These are phyloP conservation scores for Castanea crenata DNA, from an alignment of 306 rosid genomes.

Conservation along the genomic window DNA sequence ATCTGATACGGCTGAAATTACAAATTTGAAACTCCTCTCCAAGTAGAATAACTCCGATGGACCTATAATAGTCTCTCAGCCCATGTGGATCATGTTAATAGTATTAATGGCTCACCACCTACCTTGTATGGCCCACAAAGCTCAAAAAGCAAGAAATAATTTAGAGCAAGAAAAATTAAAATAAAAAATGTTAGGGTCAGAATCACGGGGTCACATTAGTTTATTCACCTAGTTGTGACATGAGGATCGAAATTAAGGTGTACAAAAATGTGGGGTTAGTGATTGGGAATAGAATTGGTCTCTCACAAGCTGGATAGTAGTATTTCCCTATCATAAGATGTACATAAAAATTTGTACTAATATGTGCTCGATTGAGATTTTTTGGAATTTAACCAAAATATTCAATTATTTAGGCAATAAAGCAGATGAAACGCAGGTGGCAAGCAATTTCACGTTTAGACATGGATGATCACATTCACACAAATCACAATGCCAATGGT, in stretches of 20 bases:
- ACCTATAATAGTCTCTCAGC: too few relatives aligned
- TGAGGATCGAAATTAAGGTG: background rate
- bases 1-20: too few relatives aligned
- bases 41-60: too few relatives aligned
- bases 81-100: too few relatives aligned
- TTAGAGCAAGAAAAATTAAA: too few relatives aligned
- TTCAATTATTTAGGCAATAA: slow-evolving; percentile 34
- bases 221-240: background rate
- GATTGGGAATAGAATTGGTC: background rate
- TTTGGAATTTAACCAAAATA: slow-evolving; percentile 11
- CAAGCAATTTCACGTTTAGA: slow-evolving; percentile 29
- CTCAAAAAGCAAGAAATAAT: background rate
- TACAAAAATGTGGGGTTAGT: background rate
- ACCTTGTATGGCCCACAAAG: too few relatives aligned
- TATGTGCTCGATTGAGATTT: too few relatives aligned
- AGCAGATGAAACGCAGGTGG: slow-evolving; percentile 34
- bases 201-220: background rate
- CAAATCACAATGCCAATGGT: too few relatives aligned
- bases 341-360: too few relatives aligned
- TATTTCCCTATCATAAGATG: too few relatives aligned
- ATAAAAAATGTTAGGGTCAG: background rate
- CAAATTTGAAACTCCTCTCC: too few relatives aligned
- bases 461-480: slow-evolving; percentile 6
- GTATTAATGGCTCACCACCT: background rate
- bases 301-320: too few relatives aligned